phyloP scores from a whole-genome alignment of 345 rosid species.

The Bruguiera gymnorhiza region DNA sequence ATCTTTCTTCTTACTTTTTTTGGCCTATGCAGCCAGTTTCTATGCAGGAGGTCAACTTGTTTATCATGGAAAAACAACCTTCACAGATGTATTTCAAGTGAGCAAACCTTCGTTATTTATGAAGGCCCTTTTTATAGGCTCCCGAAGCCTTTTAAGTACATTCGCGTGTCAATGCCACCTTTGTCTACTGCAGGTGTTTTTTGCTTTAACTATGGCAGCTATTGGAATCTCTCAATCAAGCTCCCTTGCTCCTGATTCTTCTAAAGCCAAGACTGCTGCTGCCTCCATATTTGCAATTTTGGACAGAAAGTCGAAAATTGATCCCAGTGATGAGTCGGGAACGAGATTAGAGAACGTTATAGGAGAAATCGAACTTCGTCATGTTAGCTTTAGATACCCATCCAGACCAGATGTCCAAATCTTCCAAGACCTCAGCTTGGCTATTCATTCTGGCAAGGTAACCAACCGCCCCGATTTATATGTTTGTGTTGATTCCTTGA shows the following conservation, averaged over 20 bases:
- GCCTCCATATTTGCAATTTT: conserved; percentile 51
- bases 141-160: not conserved
- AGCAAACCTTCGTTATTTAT: not conserved
- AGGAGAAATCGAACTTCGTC: conserved; percentile 71
- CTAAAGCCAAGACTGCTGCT: conserved; percentile 52
- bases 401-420: conserved; percentile 66
- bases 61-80: conserved; percentile 39
- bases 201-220: conserved; percentile 63
- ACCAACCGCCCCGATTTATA: not conserved
- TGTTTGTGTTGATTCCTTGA: not conserved
- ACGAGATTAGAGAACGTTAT: conserved; percentile 42
- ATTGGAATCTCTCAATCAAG: conserved; percentile 69
- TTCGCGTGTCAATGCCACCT: not conserved
- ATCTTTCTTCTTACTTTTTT: conserved; percentile 57
- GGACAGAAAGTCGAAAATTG: conserved; percentile 60
- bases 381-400: conserved; percentile 70
- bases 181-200: conserved; percentile 51
- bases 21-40: conserved; percentile 60
- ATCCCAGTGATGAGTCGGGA: conserved; percentile 72
- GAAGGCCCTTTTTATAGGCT: not conserved
- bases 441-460: conserved; percentile 78
- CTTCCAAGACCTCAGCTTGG: conserved; percentile 54
- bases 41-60: conserved; percentile 77
- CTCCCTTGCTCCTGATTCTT: conserved; percentile 40
- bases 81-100: conserved; percentile 65